Conservation (phyloP, 768 basidiomycete genomes). For the Phanerochaete carnosa region DNA sequence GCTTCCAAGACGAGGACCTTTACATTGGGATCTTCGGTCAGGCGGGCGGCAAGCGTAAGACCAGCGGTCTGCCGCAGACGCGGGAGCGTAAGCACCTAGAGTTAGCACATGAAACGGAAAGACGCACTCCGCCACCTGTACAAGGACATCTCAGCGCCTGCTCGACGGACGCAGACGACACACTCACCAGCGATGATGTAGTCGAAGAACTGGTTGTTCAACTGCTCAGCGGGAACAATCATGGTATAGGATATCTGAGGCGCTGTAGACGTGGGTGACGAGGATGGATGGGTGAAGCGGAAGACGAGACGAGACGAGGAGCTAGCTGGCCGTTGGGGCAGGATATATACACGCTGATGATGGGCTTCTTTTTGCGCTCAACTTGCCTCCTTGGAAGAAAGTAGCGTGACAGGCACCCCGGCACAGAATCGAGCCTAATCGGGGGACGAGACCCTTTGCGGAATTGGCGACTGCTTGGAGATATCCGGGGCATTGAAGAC, state of each 20-base stretch:
- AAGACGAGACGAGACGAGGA: neutral
- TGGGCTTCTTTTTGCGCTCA: neutral
- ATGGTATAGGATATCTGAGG: neutral
- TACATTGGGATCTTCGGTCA: slow-evolving; percentile 1
- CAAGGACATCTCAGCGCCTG: neutral
- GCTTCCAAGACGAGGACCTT: slow-evolving; percentile 13
- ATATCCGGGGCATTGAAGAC: no score
- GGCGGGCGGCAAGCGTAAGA: slow-evolving; percentile 11
- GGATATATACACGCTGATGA: neutral
- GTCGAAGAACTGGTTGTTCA: slow-evolving; percentile 4
- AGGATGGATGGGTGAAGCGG: neutral
- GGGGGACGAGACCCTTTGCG: no score
- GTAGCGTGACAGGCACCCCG: no score
- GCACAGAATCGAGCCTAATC: no score
- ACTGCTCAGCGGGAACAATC: neutral
- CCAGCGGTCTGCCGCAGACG: slow-evolving; percentile 4
- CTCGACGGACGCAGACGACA: neutral
- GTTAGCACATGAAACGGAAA: neutral
- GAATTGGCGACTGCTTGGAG: no score
- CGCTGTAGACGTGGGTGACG: neutral
- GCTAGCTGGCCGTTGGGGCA: neutral
- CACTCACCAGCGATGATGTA: slow-evolving; percentile 10
- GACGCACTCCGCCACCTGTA: slow-evolving; percentile 7
- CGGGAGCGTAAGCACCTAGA: neutral
- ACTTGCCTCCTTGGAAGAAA: no score